Base-by-base conservation (phyloP, 768 basidiomycete genomes). In the Suillus hirtellus region DNA sequence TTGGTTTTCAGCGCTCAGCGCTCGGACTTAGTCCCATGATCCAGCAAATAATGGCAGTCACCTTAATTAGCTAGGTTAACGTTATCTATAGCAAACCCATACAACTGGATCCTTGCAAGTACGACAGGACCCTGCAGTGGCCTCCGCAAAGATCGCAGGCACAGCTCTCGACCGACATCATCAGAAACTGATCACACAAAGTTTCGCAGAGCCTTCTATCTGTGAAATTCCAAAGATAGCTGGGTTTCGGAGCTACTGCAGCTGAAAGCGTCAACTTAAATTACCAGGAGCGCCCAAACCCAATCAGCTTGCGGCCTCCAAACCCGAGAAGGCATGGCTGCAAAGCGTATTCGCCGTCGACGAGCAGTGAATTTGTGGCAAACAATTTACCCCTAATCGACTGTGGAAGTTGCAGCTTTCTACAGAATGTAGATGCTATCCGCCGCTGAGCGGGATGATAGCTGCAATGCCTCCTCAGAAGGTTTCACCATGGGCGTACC, bases 111-210 rank as follows among this genome's bases (percentile, higher is more conserved):
- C n/a, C 52, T 31, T 52, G 15, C 7, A 15, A 31, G 49, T 50
- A 50, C 49, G 15, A 14, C 31, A 31, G 31, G 31, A 31, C 31
- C 15, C 49, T 27, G 27, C 31, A 15, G 49, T 24, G 27, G 27
- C 52, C 52, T n/a, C 52, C 52, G 52, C 31, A n/a, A n/a, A 35
- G 10, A 17, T 35, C 52, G 52, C 52, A 35, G 52, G 52, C 52
- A 53, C 34, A 35, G 31, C 15, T 31, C 50, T 52, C 27, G 4
- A 17, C 31, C 27, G 4, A 17, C 31, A 10, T 19, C 5, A 34
- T 34, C 19, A 34, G 31, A 53, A 34, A 53, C 31, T 19, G 10
- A n/a, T 34, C 31, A 53, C 31, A 53, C 31, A 31, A 31, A 31
- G 19, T 11, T 24, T 50, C 4, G 24, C 6, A 27, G 24, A 27